phyloP scores from a whole-genome alignment of 2,329 filamentous ascomycete genomes.

The Orbilia ellipsospora region DNA sequence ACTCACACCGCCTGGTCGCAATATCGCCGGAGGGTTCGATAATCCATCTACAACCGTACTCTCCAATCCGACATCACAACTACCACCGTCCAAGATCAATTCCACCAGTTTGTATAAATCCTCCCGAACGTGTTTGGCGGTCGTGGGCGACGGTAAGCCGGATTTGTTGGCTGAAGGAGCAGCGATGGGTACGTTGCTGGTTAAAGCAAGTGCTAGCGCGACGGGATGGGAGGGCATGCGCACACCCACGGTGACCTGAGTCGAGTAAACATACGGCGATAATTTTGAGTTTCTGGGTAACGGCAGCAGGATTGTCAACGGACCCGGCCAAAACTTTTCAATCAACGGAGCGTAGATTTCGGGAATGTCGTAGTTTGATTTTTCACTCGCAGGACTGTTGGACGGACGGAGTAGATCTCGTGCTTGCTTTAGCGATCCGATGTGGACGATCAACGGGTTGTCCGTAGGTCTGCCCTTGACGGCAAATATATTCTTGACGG shows the following conservation, averaged over 20 bases:
- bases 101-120: conserved; percentile 85
- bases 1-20: conserved; percentile 87
- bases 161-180: conserved; percentile 95
- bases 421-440: conserved; percentile 83
- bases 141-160: conserved; percentile 90
- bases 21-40: conserved; percentile 79
- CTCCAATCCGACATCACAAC: conserved; percentile 89
- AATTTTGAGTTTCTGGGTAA: conserved; percentile 76
- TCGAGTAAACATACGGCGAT: conserved; percentile 91
- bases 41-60: conserved; percentile 96
- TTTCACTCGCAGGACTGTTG: conserved; percentile 6
- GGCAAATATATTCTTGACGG: conserved; percentile 90
- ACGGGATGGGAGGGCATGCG: conserved; percentile 87
- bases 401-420: conserved; percentile 69
- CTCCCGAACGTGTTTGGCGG: conserved; percentile 86
- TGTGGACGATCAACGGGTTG: conserved; percentile 94
- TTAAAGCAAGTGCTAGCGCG: conserved; percentile 86
- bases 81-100: conserved; percentile 87
- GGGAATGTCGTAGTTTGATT: conserved; percentile 69
- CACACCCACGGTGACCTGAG: conserved; percentile 83
- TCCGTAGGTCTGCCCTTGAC: conserved; percentile 92
- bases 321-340: conserved; percentile 89
- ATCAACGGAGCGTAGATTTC: conserved; percentile 82
- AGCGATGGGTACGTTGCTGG: conserved; percentile 81
- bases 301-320: conserved; percentile 87